phyloP scores from a whole-genome alignment of 2,329 filamentous ascomycete genomes.

The Pseudogymnoascus verrucosus region DNA sequence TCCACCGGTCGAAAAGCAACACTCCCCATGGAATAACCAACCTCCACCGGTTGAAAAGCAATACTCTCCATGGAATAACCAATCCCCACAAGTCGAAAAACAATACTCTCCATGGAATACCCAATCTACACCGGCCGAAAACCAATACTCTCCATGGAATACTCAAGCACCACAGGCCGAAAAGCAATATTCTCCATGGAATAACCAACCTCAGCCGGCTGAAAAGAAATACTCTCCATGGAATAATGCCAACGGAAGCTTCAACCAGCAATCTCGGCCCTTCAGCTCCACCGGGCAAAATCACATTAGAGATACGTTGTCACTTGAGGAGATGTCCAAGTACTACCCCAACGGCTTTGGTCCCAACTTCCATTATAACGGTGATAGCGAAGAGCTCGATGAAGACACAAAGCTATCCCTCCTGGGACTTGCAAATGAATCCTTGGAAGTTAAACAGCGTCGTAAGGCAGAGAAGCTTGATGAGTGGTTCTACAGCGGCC shows the following conservation, averaged over 20 bases:
- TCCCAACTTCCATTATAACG: conserved; percentile 16
- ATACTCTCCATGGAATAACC: conserved; percentile 8
- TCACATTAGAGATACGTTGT: conserved; percentile 22
- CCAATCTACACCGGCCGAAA: conserved; percentile 3
- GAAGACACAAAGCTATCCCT: conserved; percentile 6
- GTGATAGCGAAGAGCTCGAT: conserved; percentile 14
- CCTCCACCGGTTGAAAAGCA: background rate
- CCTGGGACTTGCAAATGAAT: background rate
- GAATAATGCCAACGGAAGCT: background rate
- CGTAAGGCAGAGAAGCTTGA: conserved; percentile 17
- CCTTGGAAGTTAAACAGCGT: conserved; percentile 9
- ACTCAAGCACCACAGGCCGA: background rate
- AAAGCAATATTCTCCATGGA: background rate
- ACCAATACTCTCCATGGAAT: background rate
- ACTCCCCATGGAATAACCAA: background rate
- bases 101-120: conserved; percentile 8
- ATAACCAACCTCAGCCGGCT: background rate
- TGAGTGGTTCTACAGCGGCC: conserved; percentile 25
- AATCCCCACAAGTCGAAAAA: background rate
- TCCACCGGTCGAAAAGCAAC: background rate
- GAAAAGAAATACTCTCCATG: background rate
- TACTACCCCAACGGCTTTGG: conserved; percentile 25
- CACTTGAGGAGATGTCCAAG: conserved; percentile 16
- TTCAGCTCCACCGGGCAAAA: conserved; percentile 8
- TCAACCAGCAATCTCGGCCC: background rate